phyloP scores from a whole-genome alignment of 495 filamentous ascomycete species.

The Trichoderma reesei region DNA sequence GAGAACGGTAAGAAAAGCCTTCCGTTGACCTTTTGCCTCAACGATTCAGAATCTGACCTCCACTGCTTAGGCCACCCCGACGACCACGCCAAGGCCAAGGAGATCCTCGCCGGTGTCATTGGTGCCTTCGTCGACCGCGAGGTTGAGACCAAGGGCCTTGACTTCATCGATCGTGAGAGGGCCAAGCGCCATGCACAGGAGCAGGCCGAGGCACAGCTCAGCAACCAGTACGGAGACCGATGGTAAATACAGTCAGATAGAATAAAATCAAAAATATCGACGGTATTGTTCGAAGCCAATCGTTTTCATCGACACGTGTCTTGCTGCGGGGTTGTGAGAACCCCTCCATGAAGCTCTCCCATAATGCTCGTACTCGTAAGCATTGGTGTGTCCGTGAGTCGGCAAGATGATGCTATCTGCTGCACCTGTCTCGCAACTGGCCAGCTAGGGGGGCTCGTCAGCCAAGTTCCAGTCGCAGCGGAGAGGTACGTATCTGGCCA shows the following conservation, averaged over 20 bases:
- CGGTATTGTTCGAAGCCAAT: not conserved
- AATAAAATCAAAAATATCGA: not conserved
- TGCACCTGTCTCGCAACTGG: not conserved
- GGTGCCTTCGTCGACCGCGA: slow-evolving; percentile 72
- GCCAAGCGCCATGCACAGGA: slow-evolving; percentile 57
- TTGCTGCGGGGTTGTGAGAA: not conserved
- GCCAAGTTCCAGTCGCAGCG: not conserved
- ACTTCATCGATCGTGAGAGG: slow-evolving; percentile 55
- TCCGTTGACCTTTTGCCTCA: slow-evolving; percentile 26
- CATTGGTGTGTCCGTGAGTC: not conserved
- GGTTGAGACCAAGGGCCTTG: slow-evolving; percentile 67
- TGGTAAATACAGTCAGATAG: slow-evolving; percentile 8
- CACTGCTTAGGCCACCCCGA: slow-evolving; percentile 52
- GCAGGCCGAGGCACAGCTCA: slow-evolving; percentile 55
- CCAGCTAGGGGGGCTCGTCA: not conserved
- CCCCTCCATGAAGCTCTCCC: not conserved
- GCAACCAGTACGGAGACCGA: slow-evolving; percentile 42
- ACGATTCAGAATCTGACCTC: not conserved
- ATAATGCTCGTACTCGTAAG: not conserved
- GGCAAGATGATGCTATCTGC: not conserved
- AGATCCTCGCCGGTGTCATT: slow-evolving; percentile 58
- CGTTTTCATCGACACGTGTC: not conserved
- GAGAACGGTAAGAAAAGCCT: not conserved
- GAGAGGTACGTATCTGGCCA: not conserved
- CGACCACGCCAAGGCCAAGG: slow-evolving; percentile 68